phyloP scores from a whole-genome alignment of 2,329 filamentous ascomycete genomes.

The Decorospora gaudefroyi region DNA sequence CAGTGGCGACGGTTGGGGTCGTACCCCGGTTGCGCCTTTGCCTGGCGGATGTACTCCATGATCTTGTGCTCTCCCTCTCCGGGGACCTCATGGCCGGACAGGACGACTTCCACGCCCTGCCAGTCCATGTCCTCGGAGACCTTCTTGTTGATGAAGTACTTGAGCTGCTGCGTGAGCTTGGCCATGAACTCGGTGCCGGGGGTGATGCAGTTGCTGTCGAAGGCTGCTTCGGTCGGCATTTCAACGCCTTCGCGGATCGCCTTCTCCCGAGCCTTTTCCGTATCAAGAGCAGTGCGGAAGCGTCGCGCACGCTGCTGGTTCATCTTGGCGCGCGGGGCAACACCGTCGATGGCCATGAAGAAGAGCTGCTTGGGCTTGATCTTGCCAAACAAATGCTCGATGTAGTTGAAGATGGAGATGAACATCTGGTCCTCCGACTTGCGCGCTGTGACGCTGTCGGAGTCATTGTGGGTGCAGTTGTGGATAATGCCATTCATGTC shows the following conservation, averaged over 20 bases:
- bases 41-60: conserved; percentile 99
- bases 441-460: conserved; percentile 86
- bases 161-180: conserved; percentile 87
- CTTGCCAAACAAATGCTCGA: conserved; percentile 97
- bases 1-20: conserved; percentile 94
- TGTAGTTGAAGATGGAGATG: conserved; percentile 99
- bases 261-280: conserved; percentile 87
- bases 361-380: conserved; percentile 98
- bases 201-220: conserved; percentile 99
- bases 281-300: conserved; percentile 92
- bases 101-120: conserved; percentile 94
- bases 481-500: conserved; percentile 99
- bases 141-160: conserved; percentile 99
- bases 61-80: conserved; percentile 99
- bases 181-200: conserved; percentile 98
- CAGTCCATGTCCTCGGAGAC: conserved; percentile 95
- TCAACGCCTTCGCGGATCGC: conserved; percentile 86
- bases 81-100: conserved; percentile 96
- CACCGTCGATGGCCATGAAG: conserved; percentile 99
- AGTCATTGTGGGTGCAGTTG: conserved; percentile 98
- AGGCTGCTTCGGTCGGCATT: conserved; percentile 91
- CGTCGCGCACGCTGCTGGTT: conserved; percentile 96
- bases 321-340: conserved; percentile 98
- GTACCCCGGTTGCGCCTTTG: conserved; percentile 92
- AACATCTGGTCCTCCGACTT: conserved; percentile 99